Evolutionary conservation across 352 stramenopile genomes (phyloP).

Genomic region (Elongisporangium undulatum): DNA sequence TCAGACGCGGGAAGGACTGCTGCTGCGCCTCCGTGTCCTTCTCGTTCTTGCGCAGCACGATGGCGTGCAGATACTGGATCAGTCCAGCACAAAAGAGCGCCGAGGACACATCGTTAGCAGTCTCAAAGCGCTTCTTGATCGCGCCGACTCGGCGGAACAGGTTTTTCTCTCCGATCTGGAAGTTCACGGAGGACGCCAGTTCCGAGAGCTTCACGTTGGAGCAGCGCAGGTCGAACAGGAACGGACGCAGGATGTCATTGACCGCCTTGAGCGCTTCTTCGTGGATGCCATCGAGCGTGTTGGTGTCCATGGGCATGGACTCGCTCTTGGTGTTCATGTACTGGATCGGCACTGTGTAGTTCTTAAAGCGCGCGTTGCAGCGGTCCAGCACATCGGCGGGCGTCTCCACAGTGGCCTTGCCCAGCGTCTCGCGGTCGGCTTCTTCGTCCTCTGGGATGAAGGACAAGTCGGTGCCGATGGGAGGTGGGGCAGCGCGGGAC

Average conservation of each 20-base stretch:
- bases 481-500: conserved; percentile 8
- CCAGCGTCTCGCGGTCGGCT: conserved; percentile 23
- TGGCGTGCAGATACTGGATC: conserved; percentile 59
- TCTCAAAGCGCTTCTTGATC: conserved; percentile 51
- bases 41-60: conserved; percentile 66
- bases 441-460: conserved; percentile 45
- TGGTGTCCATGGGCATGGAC: conserved; percentile 48
- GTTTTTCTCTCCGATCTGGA: conserved; percentile 59
- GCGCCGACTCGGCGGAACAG: conserved; percentile 35
- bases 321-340: conserved; percentile 49
- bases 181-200: conserved; percentile 38
- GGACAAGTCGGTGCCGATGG: conserved; percentile 15
- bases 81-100: conserved; percentile 64
- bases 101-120: conserved; percentile 57
- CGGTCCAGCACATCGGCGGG: conserved; percentile 46
- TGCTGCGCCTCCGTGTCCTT: conserved; percentile 51
- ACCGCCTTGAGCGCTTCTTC: conserved; percentile 38
- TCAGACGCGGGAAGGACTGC: conserved; percentile 31
- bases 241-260: conserved; percentile 44
- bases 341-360: conserved; percentile 48
- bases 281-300: conserved; percentile 41
- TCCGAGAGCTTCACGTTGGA: conserved; percentile 29
- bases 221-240: conserved; percentile 44
- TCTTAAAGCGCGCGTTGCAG: conserved; percentile 42
- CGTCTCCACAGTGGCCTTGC: conserved; percentile 12